Base-by-base conservation (phyloP, 371 early-diverging fungal genomes). In the Syncephalis plumigaleata region DNA sequence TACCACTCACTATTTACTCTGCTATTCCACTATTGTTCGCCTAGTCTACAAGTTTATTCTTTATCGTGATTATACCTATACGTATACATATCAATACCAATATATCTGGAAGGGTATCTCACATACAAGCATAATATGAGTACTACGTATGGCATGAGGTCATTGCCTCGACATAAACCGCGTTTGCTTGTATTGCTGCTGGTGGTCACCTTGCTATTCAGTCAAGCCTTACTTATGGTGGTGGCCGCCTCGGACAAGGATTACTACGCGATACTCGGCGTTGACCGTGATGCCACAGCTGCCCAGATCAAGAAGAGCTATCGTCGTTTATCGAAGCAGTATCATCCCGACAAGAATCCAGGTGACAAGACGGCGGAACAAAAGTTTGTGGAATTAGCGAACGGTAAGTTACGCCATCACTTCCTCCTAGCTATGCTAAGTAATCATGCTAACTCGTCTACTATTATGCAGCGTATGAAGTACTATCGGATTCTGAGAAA, bases 331-430 rank as follows among this genome's bases (percentile, higher is more conserved):
- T 79, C 84, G 48, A 83, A 76, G 54, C 84, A 79, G 58, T 85
- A 81, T 55, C 88, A 89, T 53, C 87, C 87, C 0, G 95, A 95
- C 64, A 91, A 91, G 72, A 89, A 91, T 62, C 84, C 79, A 5
- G 86, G 82, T 23, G 74, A 84, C 55, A 59, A 77, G 56, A 68
- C 63, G 5, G 86, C 89, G 2, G 79, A 88, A 47, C 77, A 73
- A 43, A 91, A 89, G 63, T 96, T 96, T 57, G 77, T 91, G 51
- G 88, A 91, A 61, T 62, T 95, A 5, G 76, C 93, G 5, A 66
- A 90, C 64, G 88, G 85, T 82, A 66, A 21, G 45, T 8, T 40
- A n/a, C n/a, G n/a, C n/a, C n/a, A n/a, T n/a, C n/a, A n/a, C n/a
- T n/a, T n/a, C n/a, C n/a, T n/a, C n/a, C n/a, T n/a, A n/a, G n/a